Percentiles rank a stretch among this genome's conserved stretches.
Conservation (phyloP, 148 eudicot species). For the Rhododendron molle region DNA sequence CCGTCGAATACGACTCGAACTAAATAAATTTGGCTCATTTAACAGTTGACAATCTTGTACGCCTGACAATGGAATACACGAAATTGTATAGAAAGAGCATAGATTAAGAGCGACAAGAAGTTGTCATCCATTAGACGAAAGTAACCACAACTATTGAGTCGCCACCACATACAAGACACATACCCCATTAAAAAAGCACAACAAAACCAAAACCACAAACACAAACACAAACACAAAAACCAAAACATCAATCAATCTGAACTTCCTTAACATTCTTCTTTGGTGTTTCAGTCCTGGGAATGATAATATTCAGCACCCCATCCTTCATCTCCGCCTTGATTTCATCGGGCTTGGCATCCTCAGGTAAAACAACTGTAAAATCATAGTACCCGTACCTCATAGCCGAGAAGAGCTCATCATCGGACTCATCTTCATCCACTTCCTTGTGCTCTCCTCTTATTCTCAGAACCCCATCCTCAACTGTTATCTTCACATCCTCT, state of each 20-base stretch:
- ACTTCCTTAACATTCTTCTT: conserved; percentile 8
- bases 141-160: neutral
- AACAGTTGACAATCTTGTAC: neutral
- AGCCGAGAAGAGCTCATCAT: neutral
- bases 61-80: neutral
- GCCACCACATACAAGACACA: neutral
- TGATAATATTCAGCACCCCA: neutral
- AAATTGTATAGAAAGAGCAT: neutral
- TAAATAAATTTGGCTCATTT: neutral
- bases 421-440: neutral
- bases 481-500: conserved; percentile 6
- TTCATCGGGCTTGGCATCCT: conserved; percentile 2
- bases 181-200: neutral
- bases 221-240: too few relatives aligned
- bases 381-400: neutral
- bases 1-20: neutral
- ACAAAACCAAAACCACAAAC: neutral
- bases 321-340: conserved; percentile 9
- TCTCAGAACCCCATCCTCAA: conserved; percentile 1
- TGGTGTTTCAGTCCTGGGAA: neutral
- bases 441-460: conserved; percentile 4
- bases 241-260: neutral
- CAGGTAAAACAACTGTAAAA: neutral
- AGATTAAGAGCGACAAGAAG: neutral
- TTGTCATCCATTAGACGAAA: neutral